phyloP scores from a whole-genome alignment of 441 rosid genomes.

The Theobroma grandiflorum region DNA sequence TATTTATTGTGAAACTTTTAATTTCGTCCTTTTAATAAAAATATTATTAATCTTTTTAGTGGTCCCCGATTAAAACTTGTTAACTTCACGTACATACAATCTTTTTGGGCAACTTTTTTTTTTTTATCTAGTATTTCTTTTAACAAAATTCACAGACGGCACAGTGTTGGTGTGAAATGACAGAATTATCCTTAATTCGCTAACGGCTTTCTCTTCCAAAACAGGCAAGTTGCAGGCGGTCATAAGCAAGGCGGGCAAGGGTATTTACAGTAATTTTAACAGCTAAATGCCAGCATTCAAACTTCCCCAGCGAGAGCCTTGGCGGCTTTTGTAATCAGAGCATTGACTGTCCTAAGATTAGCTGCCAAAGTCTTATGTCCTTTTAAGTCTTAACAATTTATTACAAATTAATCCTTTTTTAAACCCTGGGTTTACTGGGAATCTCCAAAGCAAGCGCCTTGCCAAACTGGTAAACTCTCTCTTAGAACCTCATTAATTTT shows the following conservation, averaged over 20 bases:
- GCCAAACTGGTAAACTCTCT: constrained; percentile 19
- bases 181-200: neutral
- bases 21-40: too few species aligned
- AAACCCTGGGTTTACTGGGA: constrained; percentile 4
- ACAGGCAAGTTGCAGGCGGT: neutral
- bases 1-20: too few species aligned
- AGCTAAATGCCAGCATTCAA: neutral
- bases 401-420: neutral
- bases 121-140: neutral
- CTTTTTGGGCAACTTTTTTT: too few species aligned
- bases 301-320: constrained; percentile 24
- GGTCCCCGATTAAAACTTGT: too few species aligned
- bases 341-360: constrained; percentile 1
- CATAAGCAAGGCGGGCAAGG: neutral
- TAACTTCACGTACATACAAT: too few species aligned
- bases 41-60: too few species aligned
- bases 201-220: neutral
- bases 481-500: neutral
- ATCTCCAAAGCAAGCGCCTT: constrained; percentile 21
- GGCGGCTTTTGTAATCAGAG: constrained; percentile 39
- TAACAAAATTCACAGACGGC: neutral
- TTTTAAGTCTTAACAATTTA: neutral
- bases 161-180: neutral
- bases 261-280: constrained; percentile 23
- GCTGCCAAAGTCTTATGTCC: neutral